Conservation (phyloP, 495 filamentous ascomycete species). For the Durotheca rogersii region DNA sequence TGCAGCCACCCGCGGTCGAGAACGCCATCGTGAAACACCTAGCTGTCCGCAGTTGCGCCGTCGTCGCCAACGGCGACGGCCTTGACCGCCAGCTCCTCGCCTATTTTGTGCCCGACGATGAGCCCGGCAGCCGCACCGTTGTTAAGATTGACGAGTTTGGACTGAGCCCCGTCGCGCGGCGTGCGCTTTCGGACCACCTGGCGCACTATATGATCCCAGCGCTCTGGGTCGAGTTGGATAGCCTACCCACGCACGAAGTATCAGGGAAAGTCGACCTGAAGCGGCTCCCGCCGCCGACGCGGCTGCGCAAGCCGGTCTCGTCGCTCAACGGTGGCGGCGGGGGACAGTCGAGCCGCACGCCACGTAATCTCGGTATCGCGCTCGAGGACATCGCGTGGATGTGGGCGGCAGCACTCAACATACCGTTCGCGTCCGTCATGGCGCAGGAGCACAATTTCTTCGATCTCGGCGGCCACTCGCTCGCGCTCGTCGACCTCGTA, state of each 20-base stretch:
- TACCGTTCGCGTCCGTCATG: slow-evolving; percentile 53
- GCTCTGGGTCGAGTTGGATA: slow-evolving; percentile 61
- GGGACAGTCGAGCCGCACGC: too few relatives aligned
- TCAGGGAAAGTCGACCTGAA: slow-evolving; percentile 69
- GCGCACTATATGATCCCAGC: slow-evolving; percentile 73
- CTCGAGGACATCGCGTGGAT: slow-evolving; percentile 57
- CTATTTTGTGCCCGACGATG: slow-evolving; percentile 63
- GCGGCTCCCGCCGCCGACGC: slow-evolving; percentile 54
- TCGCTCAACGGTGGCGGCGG: too few relatives aligned
- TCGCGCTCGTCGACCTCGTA: slow-evolving; percentile 65
- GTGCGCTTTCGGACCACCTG: slow-evolving; percentile 55
- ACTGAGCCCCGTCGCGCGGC: slow-evolving; percentile 58
- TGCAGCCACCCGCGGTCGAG: slow-evolving; percentile 66
- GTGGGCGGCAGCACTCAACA: slow-evolving; percentile 62
- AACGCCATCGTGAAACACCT: slow-evolving; percentile 60
- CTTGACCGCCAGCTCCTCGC: slow-evolving; percentile 64
- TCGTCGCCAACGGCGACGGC: slow-evolving; percentile 64
- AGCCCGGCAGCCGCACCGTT: slow-evolving; percentile 50
- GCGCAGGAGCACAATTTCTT: slow-evolving; percentile 64
- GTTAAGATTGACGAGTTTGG: slow-evolving; percentile 61
- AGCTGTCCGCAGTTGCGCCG: slow-evolving; percentile 60
- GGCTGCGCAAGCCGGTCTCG: slow-evolving; percentile 34
- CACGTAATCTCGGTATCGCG: slow-evolving; percentile 51
- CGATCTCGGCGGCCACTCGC: slow-evolving; percentile 67
- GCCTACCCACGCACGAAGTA: slow-evolving; percentile 63